Base-by-base conservation (phyloP, 352 stramenopile species). In the Globisporangium orthogonon region DNA sequence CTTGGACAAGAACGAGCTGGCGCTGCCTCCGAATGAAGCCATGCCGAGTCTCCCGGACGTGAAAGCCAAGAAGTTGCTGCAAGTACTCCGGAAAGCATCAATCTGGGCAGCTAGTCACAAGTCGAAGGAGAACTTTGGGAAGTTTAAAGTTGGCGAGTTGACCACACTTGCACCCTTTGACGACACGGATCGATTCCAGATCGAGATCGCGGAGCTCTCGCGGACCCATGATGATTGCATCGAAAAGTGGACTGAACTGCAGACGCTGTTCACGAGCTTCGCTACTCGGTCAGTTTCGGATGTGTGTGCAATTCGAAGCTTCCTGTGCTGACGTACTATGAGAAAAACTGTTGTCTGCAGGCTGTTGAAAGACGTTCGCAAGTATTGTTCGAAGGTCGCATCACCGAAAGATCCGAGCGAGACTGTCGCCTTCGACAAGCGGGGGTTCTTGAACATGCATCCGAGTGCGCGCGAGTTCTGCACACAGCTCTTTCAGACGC, bases 401-500 rank as follows among this genome's bases (percentile, higher is more conserved):
- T 47, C 49, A 11, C 33, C 61, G 31, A 30, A n/a, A 3, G n/a
- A 41, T 13, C 39, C 41, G 46, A 65, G 18, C 30, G 60, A 46
- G 53, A 60, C 55, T 2, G 58, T 60, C 0, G 45, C 33, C 1
- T 91, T 91, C 46, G 81, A 91, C 44, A 67, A 74, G 39, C 70
- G 76, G 11, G 55, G 65, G 10, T 91, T 86, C 45, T 58, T 91
- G 18, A 61, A 53, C 3, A 75, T 85, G 65, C 69, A 87, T 41
- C 71, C 76, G 7, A 82, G 65, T 46, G 62, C 78, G 13, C 76
- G 82, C 17, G 78, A 89, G 13, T 88, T 87, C 49, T 87, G 68
- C 45, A 61, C 68, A 1, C 73, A 87, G 30, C 65, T 91, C 6
- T 89, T 91, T 52, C 73, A 89, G 45, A 91, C 82, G 0, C 82